Evolutionary conservation across 1,284 basidiomycete genomes (phyloP).

Genomic region (Austroboletus novae-zelandiae): DNA sequence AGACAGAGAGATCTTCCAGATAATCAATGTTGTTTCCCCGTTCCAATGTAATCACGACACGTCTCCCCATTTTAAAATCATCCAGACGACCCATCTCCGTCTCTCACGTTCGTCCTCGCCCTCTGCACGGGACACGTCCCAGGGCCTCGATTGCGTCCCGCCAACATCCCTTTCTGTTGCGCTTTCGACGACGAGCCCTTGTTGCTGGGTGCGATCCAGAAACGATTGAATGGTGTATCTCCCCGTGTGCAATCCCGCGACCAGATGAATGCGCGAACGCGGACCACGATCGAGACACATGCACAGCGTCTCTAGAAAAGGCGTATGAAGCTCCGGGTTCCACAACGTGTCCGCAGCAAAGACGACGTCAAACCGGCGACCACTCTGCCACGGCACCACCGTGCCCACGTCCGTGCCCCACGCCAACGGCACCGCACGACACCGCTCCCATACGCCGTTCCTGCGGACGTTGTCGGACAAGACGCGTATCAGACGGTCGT

Average conservation of each 20-base stretch:
- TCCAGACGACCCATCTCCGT: constrained; percentile 69
- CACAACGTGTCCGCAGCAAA: constrained; percentile 74
- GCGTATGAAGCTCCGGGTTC: constrained; percentile 58
- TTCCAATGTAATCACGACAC: constrained; percentile 2
- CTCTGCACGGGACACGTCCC: constrained; percentile 50
- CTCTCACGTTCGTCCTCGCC: constrained; percentile 62
- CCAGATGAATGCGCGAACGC: constrained; percentile 52
- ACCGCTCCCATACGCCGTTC: constrained; percentile 48
- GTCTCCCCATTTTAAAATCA: constrained; percentile 52
- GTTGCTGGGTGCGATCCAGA: constrained; percentile 32
- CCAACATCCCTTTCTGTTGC: constrained; percentile 48
- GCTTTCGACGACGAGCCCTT: constrained; percentile 48
- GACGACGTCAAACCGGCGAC: constrained; percentile 54
- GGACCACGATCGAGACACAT: constrained; percentile 42
- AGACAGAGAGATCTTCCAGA: not conserved
- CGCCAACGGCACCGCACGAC: constrained; percentile 51
- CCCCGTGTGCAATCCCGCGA: constrained; percentile 74
- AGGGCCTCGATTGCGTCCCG: constrained; percentile 40
- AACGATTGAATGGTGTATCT: constrained; percentile 66
- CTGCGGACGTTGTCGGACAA: constrained; percentile 53
- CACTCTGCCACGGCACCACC: constrained; percentile 22
- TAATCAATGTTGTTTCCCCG: not conserved
- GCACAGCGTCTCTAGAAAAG: constrained; percentile 52
- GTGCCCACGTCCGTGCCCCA: constrained; percentile 55
- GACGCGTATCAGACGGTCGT: constrained; percentile 55